These are phyloP conservation scores for Pleurozium schreberi DNA, from an alignment of 225 moss, liverwort and hornwort genomes.

Conservation along the genomic window DNA sequence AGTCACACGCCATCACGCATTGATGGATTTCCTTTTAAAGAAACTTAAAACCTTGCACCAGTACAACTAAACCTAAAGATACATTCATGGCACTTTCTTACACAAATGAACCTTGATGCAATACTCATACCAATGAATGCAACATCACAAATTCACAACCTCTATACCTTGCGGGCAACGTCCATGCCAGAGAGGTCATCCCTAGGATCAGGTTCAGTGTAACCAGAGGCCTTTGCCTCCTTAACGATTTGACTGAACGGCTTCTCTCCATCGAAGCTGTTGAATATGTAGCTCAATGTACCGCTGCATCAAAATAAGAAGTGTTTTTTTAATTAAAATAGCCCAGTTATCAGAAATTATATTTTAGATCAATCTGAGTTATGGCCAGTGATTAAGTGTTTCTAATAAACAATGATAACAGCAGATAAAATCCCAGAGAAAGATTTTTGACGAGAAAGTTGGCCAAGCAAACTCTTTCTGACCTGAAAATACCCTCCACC, in stretches of 20 bases:
- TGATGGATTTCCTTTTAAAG: not conserved
- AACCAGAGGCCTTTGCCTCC: slow-evolving; percentile 77
- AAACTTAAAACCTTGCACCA: not conserved
- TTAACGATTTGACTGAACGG: slow-evolving; percentile 74
- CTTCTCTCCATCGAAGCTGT: slow-evolving; percentile 64
- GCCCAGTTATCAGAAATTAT: not conserved
- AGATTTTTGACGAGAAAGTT: not conserved
- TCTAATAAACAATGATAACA: not conserved
- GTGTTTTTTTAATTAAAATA: not conserved
- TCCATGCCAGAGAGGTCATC: slow-evolving; percentile 95
- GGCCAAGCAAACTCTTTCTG: not conserved
- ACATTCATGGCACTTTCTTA: not conserved
- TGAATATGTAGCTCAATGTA: slow-evolving; percentile 93
- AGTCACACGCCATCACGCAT: not conserved
- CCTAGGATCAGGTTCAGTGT: slow-evolving; percentile 94
- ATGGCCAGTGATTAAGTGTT: not conserved
- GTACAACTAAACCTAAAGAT: not conserved
- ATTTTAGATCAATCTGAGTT: not conserved
- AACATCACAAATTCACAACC: not conserved
- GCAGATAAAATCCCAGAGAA: not conserved
- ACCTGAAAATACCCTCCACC: slow-evolving; percentile 98
- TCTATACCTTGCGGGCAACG: slow-evolving; percentile 86
- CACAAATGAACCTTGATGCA: not conserved
- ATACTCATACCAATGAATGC: not conserved
- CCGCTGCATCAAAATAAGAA: slow-evolving; percentile 45